Conservation (phyloP, 106 monocot species). For the Dioscorea alata region DNA sequence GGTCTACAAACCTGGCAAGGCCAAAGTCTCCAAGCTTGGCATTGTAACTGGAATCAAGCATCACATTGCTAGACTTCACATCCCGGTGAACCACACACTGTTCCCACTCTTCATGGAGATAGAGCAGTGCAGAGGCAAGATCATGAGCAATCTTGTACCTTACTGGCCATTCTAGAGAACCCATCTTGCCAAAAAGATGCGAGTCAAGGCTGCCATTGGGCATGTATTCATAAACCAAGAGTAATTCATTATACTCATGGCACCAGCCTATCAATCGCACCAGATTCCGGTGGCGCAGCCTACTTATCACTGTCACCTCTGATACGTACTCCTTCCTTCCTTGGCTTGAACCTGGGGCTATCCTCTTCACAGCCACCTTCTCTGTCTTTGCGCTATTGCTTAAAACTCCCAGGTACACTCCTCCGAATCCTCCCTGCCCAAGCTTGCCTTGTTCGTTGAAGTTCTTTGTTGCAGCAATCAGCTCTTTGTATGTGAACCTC, state of each 20-base stretch:
- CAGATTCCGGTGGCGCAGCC: slow-evolving; percentile 24
- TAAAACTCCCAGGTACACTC: slow-evolving; percentile 21
- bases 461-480: slow-evolving; percentile 19
- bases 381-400: background rate
- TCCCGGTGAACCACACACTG: slow-evolving; percentile 25
- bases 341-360: slow-evolving; percentile 11
- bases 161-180: slow-evolving; percentile 3
- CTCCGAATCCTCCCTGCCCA: slow-evolving; percentile 28
- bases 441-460: slow-evolving; percentile 21
- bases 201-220: slow-evolving; percentile 46
- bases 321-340: slow-evolving; percentile 18
- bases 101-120: slow-evolving; percentile 27
- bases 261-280: slow-evolving; percentile 31
- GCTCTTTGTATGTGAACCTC: slow-evolving; percentile 7
- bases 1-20: slow-evolving; percentile 15
- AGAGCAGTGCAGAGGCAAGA: slow-evolving; percentile 17
- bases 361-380: slow-evolving; percentile 23
- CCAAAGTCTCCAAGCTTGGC: slow-evolving; percentile 26
- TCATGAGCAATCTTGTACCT: slow-evolving; percentile 14
- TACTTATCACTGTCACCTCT: slow-evolving; percentile 26
- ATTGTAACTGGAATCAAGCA: slow-evolving; percentile 20
- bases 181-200: slow-evolving; percentile 9
- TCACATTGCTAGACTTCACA: slow-evolving; percentile 18
- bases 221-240: slow-evolving; percentile 52
- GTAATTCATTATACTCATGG: slow-evolving; percentile 10